phyloP scores from a whole-genome alignment of 164 flowering plant species.

The Houttuynia cordata region DNA sequence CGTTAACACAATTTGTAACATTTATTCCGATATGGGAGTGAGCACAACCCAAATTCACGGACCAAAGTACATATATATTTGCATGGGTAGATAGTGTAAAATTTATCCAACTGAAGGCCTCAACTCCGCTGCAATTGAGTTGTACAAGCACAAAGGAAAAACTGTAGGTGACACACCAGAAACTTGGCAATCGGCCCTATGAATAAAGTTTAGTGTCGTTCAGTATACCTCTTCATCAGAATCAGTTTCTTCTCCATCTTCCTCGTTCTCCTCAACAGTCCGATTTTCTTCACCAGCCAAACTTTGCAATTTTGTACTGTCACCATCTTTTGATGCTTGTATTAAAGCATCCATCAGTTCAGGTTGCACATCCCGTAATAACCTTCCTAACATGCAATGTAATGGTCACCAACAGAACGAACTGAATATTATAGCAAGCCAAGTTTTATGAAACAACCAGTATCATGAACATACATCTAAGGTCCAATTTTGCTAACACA shows the following conservation, averaged over 20 bases:
- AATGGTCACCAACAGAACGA: neutral
- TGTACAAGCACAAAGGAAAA: neutral
- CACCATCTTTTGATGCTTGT: constrained; percentile 70
- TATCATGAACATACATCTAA: neutral
- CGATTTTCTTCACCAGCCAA: constrained; percentile 24
- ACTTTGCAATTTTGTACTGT: constrained; percentile 32
- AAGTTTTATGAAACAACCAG: neutral
- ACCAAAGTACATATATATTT: too few species aligned
- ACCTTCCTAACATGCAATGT: constrained; percentile 38
- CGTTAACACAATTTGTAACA: too few species aligned
- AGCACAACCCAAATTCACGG: too few species aligned
- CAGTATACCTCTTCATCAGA: constrained; percentile 31
- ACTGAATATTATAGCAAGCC: neutral
- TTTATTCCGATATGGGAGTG: too few species aligned
- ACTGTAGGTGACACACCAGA: too few species aligned
- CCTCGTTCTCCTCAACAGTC: constrained; percentile 24
- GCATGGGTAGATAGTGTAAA: too few species aligned
- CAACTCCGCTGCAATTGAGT: neutral
- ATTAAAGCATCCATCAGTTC: constrained; percentile 70
- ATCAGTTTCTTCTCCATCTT: constrained; percentile 31
- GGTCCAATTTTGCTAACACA: neutral
- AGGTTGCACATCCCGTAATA: constrained; percentile 53
- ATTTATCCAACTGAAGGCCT: neutral
- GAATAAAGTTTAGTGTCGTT: too few species aligned
- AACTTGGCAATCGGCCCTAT: too few species aligned